Base-by-base conservation (phyloP, 345 rosid species). In the Populus simonii region DNA sequence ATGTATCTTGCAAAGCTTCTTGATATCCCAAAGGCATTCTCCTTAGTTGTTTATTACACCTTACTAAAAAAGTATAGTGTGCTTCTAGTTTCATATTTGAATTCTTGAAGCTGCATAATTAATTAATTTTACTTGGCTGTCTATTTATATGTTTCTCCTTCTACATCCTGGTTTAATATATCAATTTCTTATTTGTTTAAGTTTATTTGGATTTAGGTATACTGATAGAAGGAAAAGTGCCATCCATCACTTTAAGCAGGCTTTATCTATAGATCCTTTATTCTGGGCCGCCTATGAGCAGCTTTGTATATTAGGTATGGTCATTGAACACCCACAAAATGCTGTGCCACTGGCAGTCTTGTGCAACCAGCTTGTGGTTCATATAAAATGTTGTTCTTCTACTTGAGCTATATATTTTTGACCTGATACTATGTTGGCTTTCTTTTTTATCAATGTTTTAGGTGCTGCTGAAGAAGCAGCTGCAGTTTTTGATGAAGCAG, bases 201-300 rank as follows among this genome's bases (percentile, higher is more conserved):
- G 31, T 12, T 70, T 36, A 47, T 45, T 84, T 41, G 71, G 81
- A 72, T 71, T 84, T 83, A 96, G 99, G 94, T 90, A 92, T 85
- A 96, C 99, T 22, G 99, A 94, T 77, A 87, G 98, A 85, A 92
- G 82, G 89, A 92, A 85, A 86, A 90, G 78, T 76, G 97, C 99
- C 5, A 79, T 90, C 47, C 86, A 89, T 74, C 98, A 96, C 80
- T 92, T 93, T 81, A 90, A 88, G 91, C 91, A 83, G 82, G 90
- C 99, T 73, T 89, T 94, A 86, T 84, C 94, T 35, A 76, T 90
- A 66, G 98, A 94, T 89, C 99, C 99, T 75, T 86, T 96, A 77
- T 87, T 91, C 71, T 96, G 99, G 99, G 88, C 90, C 71, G 98
- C 99, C 66, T 96, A 91, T 68, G 98, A 96, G 84, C 98, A 96